phyloP scores from a whole-genome alignment of 371 early-diverging fungal genomes.

The Actinomortierella wolfii region DNA sequence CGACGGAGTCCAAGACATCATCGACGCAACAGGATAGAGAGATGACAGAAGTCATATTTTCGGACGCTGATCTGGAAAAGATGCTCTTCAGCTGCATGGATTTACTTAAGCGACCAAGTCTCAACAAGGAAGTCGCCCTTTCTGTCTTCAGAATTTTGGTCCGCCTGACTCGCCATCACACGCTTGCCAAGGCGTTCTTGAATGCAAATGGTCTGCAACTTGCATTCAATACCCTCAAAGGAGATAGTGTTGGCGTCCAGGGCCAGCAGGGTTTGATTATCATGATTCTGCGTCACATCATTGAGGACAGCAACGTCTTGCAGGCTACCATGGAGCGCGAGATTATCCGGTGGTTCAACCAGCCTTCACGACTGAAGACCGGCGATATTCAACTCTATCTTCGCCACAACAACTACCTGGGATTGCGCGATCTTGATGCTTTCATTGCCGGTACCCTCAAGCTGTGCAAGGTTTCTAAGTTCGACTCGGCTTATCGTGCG shows the following conservation, averaged over 20 bases:
- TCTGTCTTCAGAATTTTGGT: constrained; percentile 80
- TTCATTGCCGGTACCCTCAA: constrained; percentile 73
- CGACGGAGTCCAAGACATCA: constrained; percentile 40
- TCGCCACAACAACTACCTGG: constrained; percentile 73
- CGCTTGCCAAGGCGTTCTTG: constrained; percentile 70
- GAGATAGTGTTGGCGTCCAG: constrained; percentile 60
- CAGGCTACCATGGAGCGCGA: constrained; percentile 76
- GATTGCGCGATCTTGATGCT: constrained; percentile 70
- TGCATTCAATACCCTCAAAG: constrained; percentile 57
- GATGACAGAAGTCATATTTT: constrained; percentile 36
- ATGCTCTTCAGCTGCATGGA: constrained; percentile 52
- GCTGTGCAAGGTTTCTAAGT: constrained; percentile 69
- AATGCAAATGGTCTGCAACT: constrained; percentile 66
- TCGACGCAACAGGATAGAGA: constrained; percentile 38
- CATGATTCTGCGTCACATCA: constrained; percentile 86
- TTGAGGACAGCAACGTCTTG: constrained; percentile 76
- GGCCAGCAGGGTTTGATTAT: constrained; percentile 77
- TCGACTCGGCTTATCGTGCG: constrained; percentile 58
- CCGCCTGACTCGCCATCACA: constrained; percentile 76
- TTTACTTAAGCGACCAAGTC: constrained; percentile 52
- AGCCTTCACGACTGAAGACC: constrained; percentile 66
- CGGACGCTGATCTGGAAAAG: constrained; percentile 43
- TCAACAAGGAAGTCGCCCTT: constrained; percentile 58
- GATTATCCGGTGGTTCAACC: constrained; percentile 74
- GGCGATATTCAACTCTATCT: constrained; percentile 77